These are phyloP conservation scores for Trypanosoma platydactyli DNA, from an alignment of 208 protist genomes.

Conservation along the genomic window DNA sequence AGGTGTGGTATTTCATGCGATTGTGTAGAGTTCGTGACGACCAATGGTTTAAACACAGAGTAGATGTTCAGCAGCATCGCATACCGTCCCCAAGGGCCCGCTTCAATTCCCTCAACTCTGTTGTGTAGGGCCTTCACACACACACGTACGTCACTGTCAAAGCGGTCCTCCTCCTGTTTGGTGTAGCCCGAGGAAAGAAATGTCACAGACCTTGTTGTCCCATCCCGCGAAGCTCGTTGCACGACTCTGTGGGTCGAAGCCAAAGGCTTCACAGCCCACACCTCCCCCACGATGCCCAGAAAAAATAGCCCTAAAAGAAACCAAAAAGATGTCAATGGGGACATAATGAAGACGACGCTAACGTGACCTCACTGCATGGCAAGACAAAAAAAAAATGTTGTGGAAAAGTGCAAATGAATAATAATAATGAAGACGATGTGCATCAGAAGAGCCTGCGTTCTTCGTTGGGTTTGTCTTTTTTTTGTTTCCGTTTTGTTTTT, in stretches of 20 bases:
- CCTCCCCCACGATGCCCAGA: neutral
- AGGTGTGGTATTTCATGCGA: constrained; percentile 6
- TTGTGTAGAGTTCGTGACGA: constrained; percentile 26
- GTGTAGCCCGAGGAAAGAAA: constrained; percentile 67
- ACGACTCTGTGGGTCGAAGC: constrained; percentile 13
- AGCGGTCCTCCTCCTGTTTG: constrained; percentile 21
- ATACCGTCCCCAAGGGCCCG: constrained; percentile 66
- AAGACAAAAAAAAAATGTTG: constrained; percentile 6
- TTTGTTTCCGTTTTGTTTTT: no score
- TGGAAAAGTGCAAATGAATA: constrained; percentile 20
- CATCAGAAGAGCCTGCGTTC: no score
- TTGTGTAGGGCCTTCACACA: constrained; percentile 40
- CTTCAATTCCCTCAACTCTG: constrained; percentile 35
- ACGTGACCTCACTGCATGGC: neutral
- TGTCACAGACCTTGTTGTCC: constrained; percentile 46
- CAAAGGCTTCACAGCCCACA: neutral
- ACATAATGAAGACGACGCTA: constrained; percentile 9
- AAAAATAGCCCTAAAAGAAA: constrained; percentile 6
- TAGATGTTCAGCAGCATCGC: constrained; percentile 52
- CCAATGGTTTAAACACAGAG: constrained; percentile 52
- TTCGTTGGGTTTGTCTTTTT: neutral
- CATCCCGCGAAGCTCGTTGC: constrained; percentile 30
- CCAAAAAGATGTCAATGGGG: constrained; percentile 8
- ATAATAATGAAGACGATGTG: no score
- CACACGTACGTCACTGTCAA: constrained; percentile 42